Conservation (phyloP, 768 basidiomycete species). For the Kwoniella mangroviensis region DNA sequence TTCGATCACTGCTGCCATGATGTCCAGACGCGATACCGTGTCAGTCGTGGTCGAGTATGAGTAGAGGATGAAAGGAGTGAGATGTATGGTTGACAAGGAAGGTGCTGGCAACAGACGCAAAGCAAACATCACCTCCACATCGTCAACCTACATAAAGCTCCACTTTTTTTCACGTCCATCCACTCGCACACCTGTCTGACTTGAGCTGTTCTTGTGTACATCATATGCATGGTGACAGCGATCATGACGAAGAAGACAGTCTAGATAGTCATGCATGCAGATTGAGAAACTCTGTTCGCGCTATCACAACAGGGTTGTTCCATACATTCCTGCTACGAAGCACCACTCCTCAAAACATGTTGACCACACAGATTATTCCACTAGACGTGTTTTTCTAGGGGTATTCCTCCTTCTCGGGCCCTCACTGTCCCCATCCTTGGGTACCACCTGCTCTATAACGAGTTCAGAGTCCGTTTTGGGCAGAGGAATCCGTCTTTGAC, state of each 20-base stretch:
- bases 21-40: background rate
- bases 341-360: no score
- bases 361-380: background rate
- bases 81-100: background rate
- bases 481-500: constrained; percentile 20
- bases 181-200: background rate
- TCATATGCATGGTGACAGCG: no score
- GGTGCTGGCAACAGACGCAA: constrained; percentile 2
- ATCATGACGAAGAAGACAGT: no score
- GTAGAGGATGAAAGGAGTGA: no score
- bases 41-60: no score
- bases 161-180: background rate
- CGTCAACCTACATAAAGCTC: background rate
- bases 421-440: background rate
- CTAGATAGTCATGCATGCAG: no score
- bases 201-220: no score
- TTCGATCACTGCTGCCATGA: constrained; percentile 60
- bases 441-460: constrained; percentile 10
- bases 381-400: constrained; percentile 8
- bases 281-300: no score
- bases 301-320: no score
- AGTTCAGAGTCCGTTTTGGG: constrained; percentile 20
- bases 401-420: constrained; percentile 1
- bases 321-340: no score
- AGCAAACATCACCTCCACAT: constrained; percentile 1